Conservation (phyloP, 441 rosid species). For the Melastoma candidum region DNA sequence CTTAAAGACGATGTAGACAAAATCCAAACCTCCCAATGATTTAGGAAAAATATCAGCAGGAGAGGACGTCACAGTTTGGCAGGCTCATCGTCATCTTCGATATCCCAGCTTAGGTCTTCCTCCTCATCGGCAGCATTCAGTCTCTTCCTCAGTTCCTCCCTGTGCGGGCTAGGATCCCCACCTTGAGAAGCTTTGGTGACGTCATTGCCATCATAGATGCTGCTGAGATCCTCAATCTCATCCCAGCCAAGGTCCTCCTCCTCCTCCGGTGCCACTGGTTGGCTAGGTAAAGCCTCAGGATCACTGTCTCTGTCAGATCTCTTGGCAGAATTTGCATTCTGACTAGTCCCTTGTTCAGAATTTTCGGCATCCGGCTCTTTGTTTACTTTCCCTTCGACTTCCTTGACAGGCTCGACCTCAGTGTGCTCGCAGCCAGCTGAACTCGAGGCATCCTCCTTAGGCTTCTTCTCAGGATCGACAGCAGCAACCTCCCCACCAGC, state of each 20-base stretch:
- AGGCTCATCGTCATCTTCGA: constrained; percentile 43
- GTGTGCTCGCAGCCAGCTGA: background rate
- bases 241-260: constrained; percentile 67
- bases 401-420: constrained; percentile 7
- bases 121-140: constrained; percentile 39
- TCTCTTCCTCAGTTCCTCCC: constrained; percentile 28
- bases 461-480: background rate
- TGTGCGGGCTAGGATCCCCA: constrained; percentile 12
- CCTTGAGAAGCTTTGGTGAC: constrained; percentile 1
- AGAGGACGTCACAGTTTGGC: constrained; percentile 15
- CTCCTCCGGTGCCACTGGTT: constrained; percentile 32
- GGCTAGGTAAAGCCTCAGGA: constrained; percentile 33
- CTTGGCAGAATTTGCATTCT: constrained; percentile 17
- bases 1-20: too few species aligned
- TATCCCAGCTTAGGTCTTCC: constrained; percentile 64
- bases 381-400: constrained; percentile 17
- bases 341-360: constrained; percentile 23
- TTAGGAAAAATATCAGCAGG: too few species aligned
- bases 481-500: background rate
- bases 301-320: constrained; percentile 23
- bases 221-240: constrained; percentile 41
- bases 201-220: constrained; percentile 25
- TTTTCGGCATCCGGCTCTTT: constrained; percentile 1
- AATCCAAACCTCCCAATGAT: too few species aligned
- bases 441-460: background rate